Evolutionary conservation across 2,329 filamentous ascomycete genomes (phyloP), one percentile per base, ranked within the genome.

Genomic region (Penicillium sp.): DNA sequence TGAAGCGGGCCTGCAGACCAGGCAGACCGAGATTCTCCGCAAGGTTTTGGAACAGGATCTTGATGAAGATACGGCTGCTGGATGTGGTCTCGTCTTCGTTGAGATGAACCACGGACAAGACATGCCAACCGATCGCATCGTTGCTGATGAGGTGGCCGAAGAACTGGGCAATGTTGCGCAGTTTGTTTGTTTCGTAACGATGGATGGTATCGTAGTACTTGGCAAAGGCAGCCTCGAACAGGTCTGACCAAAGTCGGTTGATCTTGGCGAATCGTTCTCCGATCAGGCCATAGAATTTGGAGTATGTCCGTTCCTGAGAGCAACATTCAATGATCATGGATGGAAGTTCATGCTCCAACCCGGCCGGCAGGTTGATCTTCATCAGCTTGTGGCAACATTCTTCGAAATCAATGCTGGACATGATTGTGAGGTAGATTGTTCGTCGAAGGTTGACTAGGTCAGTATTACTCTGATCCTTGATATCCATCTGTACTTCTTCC

Each of bases 141-240:
- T 87, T 89, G 45, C 89, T 87, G 50, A 99, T 83, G 69, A 97
- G 82, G 71, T 97, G 92, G 11, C 92, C 92, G 67, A 97, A 99
- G 72, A 99, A 91, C 59, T 92, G 86, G 18, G 93, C 94, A 68
- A 97, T 93, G 71, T 97, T 99, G 60, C 94, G 89, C 37, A 99
- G 82, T 58, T 91, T 86, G 74, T 97, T 97, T 39, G 93, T 97
- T 73, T 97, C 94, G 72, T 95, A 96, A 16, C 94, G 89, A 75
- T 99, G 94, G 59, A 97, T 97, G 0, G 92, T 97, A 60, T 95
- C 90, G 80, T 97, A 99, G 76, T 97, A 97, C 67, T 92, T 92
- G 59, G 84, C 83, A 73, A 99, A 99, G 22, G 88, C 85, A 63
- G 91, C 85, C 74, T 97, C 92, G 63, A 97, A 97, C 6, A 97